Evolutionary conservation across 2,329 filamentous ascomycete genomes (phyloP).

Genomic region (Colletotrichum sp.): DNA sequence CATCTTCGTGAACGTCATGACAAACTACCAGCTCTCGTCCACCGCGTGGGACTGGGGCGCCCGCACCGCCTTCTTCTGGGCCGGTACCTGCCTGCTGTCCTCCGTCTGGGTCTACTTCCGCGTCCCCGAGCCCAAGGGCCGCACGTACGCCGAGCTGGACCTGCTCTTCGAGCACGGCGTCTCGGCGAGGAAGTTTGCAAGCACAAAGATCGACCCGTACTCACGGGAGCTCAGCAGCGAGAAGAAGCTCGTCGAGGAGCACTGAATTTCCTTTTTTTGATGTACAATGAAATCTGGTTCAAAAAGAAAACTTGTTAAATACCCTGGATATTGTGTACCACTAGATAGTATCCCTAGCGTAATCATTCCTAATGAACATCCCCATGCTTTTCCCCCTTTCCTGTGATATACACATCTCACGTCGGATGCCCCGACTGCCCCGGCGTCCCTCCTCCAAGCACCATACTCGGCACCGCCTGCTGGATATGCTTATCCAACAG

Average conservation of each 20-base stretch:
- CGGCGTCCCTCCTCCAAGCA: not conserved
- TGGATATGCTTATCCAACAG: constrained; percentile 45
- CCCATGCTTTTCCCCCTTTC: not conserved
- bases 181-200: constrained; percentile 44
- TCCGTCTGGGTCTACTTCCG: constrained; percentile 56
- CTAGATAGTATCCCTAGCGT: constrained; percentile 7
- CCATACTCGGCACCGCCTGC: constrained; percentile 34
- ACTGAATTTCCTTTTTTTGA: not conserved
- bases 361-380: constrained; percentile 3
- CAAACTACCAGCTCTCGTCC: constrained; percentile 53
- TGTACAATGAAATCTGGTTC: not conserved
- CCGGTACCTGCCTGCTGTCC: constrained; percentile 51
- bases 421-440: not conserved
- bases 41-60: constrained; percentile 54
- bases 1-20: constrained; percentile 55
- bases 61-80: constrained; percentile 52
- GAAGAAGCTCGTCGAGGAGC: constrained; percentile 15
- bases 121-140: constrained; percentile 58
- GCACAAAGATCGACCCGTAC: constrained; percentile 42
- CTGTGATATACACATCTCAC: not conserved
- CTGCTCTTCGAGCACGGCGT: constrained; percentile 44
- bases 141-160: constrained; percentile 50
- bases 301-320: not conserved
- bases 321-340: not conserved
- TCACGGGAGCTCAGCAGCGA: constrained; percentile 17